Evolutionary conservation across 768 basidiomycete species (phyloP), one percentile per base, ranked within the genome.

Genomic region (Macrolepiota dolichaula): DNA sequence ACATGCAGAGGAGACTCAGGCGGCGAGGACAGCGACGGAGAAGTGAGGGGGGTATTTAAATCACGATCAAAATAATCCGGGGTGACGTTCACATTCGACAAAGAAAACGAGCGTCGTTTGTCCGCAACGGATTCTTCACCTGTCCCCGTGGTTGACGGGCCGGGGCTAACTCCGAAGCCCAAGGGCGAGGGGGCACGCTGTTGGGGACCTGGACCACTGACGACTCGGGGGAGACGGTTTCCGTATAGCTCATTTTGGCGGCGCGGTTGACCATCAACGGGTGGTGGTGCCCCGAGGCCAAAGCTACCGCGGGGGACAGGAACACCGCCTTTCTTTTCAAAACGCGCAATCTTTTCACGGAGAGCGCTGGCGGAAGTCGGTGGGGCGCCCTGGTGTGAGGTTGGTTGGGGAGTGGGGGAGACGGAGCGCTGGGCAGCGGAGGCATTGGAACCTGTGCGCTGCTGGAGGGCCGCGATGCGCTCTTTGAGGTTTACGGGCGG

Each of bases 401-500:
- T 55, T 68, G 51, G 69, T 72, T 44, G 71, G 29, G 68, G 63
- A 32, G 67, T 62, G 29, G 69, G 72, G 64, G 57, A 79, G 65
- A 46, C 74, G 36, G 65, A 68, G 61, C 73, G 73, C 58, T 67
- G 71, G 57, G 54, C 36, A 58, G 59, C 53, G 11, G 63, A 61
- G 59, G 61, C 58, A 25, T 59, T 64, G 62, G 64, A 64, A 11
- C 68, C 71, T 70, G 76, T 79, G 56, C 83, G 81, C 65, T 90
- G 89, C 70, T 93, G 85, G 52, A 93, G 77, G 27, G 90, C 90
- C 17, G 91, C 91, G 64, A 93, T 92, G 57, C 91, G 87, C 66
- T 92, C 91, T 73, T 87, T 91, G 69, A 92, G 83, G 70, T 88
- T 89, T 55, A 76, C 77, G 46, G 72, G 71, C 36, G 74, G 73